Evolutionary conservation across 306 rosid genomes (phyloP).

Genomic region (Castanospermum australe): DNA sequence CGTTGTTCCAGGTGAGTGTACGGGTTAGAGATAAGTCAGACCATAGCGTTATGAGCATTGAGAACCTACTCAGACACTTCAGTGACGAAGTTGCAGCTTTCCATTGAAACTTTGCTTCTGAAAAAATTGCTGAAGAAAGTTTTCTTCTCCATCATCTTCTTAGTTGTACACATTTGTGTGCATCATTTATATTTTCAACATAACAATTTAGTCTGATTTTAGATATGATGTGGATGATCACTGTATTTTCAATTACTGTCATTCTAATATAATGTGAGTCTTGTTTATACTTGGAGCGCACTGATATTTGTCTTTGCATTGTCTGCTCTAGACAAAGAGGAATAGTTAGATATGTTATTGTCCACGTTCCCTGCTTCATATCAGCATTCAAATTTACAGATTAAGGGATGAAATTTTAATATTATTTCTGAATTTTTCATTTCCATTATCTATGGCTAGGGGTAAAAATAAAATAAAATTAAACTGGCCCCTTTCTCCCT

Average conservation of each 20-base stretch:
- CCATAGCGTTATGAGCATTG: slow-evolving; percentile 63
- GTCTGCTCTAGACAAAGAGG: background rate
- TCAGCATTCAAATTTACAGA: background rate
- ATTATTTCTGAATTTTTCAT: too few relatives aligned
- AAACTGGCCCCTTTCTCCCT: too few relatives aligned
- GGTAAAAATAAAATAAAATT: too few relatives aligned
- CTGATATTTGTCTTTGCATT: background rate
- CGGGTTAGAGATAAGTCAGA: slow-evolving; percentile 76
- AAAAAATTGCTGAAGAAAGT: background rate
- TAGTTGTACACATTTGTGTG: slow-evolving; percentile 22
- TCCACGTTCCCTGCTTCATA: background rate
- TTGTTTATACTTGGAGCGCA: background rate
- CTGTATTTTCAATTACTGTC: background rate
- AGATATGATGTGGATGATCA: background rate
- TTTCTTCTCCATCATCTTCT: background rate
- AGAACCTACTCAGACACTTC: slow-evolving; percentile 62
- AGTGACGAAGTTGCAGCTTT: slow-evolving; percentile 63
- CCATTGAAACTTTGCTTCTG: slow-evolving; percentile 35
- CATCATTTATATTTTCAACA: slow-evolving; percentile 24
- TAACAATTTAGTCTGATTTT: slow-evolving; percentile 10
- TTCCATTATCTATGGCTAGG: too few relatives aligned
- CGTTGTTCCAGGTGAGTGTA: slow-evolving; percentile 80
- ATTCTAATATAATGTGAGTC: background rate
- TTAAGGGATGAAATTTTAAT: too few relatives aligned
- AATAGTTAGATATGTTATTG: background rate